Base-by-base conservation (phyloP, 1,284 basidiomycete species). In the Puccinia polysora region DNA sequence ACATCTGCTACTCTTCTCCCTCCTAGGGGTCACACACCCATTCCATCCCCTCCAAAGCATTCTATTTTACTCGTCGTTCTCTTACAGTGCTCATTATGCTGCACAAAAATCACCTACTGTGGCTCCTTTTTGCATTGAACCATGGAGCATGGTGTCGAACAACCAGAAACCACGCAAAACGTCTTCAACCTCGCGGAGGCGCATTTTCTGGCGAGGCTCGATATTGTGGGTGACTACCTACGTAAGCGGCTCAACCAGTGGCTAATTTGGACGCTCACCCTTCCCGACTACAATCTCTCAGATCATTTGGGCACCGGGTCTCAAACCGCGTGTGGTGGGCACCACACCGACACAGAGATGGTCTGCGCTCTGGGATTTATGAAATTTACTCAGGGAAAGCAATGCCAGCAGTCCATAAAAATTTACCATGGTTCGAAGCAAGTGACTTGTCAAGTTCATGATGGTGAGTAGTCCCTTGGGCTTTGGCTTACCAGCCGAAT, bases 391-490 rank as follows among this genome's bases (percentile, higher is more conserved):
- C 49, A 50, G 28, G 49, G 49, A 50, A 20, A 23, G 8, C 49
- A 25, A 20, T 50, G 49, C 28, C 20, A 25, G 28, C 10, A 50
- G 49, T 50, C 49, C 28, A 20, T 50, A 23, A 25, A 23, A 50
- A 50, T 50, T 50, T 50, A 50, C 28, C 28, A 50, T 25, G 49
- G 49, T 25, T 50, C 49, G 2, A 50, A 50, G 49, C 49, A 18
- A 1, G n/a, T 23, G 18, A 14, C n/a, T 25, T 50, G 49, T 50
- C 20, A 23, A 20, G 6, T 50, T 20, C 20, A 50, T 50, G 49
- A 50, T 50, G 28, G 49, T 50, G 8, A 50, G 49, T 50, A 50
- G 20, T 25, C 20, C 6, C 49, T 50, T 14, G n/a, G 14, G 49
- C 2, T 8, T 12, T 23, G 28, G 28, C 1, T 7, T 23, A 8